Evolutionary conservation across 2,329 filamentous ascomycete species (phyloP), one percentile per base, ranked within the genome.

Genomic region (Colletotrichum sp.): DNA sequence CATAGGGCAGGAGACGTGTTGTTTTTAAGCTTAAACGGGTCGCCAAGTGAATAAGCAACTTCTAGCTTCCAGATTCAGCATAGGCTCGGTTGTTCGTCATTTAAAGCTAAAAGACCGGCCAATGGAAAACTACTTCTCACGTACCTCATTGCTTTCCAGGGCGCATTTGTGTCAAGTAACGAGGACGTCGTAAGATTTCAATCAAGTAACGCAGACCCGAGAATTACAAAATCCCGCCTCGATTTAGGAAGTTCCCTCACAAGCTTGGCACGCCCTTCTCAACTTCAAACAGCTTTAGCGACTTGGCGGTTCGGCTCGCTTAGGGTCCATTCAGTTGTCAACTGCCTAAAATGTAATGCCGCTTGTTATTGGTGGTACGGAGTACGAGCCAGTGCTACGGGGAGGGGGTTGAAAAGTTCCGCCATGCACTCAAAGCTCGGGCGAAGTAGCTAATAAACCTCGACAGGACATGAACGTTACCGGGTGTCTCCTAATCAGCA

Each of bases 11-110:
- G 70, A 76, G 64, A 24, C 69, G n/a, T n/a, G n/a, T 21, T 34
- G 34, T 16, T 34, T 76, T 76, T 76, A 73, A 74, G 64, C 74
- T 73, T 74, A 76, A 65, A 65, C 64, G 70, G 59, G 70, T 18
- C 44, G 74, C 74, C 74, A 76, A 76, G 74, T 16, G 24, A 6
- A 16, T 18, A 32, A 24, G 16, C 26, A 64, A 15, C 32, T 36
- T 36, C 8, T 34, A 73, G 49, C 70, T 73, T 64, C 74, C 74
- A 12, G 2, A 36, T 74, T 3, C 57, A 76, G 74, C 24, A 13
- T 74, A 74, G 74, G 36, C 49, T 73, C 74, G 74, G 64, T 36
- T 73, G 74, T 76, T 73, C 44, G 32, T 57, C 57, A 6, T 57
- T 60, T 36, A 69, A 21, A 52, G 26, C 24, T 30, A 52, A 13